Evolutionary conservation across 768 basidiomycete genomes (phyloP).

Genomic region (Amanita thiersii): DNA sequence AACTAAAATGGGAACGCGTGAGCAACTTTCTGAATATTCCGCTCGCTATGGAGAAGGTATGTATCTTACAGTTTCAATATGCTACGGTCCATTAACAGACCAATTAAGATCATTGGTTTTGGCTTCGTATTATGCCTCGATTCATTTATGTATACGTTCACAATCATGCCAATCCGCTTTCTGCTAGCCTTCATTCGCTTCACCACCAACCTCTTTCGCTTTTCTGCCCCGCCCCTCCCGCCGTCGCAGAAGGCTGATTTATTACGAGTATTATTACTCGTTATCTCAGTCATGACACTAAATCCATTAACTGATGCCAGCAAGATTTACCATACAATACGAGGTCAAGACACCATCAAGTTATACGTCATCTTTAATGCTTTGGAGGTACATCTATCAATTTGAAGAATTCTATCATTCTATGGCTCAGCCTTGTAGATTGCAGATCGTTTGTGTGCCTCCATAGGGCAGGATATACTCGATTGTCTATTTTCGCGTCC

Average conservation of each 20-base stretch:
- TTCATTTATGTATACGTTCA: constrained; percentile 96
- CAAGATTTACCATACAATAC: constrained; percentile 96
- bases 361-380: constrained; percentile 99
- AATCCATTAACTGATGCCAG: constrained; percentile 87
- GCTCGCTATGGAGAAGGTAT: constrained; percentile 88
- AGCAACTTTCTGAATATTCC: constrained; percentile 94
- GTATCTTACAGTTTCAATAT: background rate
- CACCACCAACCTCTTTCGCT: constrained; percentile 38
- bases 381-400: constrained; percentile 62
- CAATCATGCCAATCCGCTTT: constrained; percentile 90
- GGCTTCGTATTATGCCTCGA: constrained; percentile 93
- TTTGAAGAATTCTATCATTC: background rate
- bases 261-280: constrained; percentile 69
- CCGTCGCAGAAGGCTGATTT: constrained; percentile 92
- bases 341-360: constrained; percentile 98
- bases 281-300: constrained; percentile 66
- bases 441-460: constrained; percentile 87
- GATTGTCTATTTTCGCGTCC: constrained; percentile 95
- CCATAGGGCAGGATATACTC: constrained; percentile 95
- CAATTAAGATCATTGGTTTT: constrained; percentile 73
- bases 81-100: constrained; percentile 7
- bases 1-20: constrained; percentile 92
- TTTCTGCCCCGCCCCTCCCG: constrained; percentile 52
- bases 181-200: constrained; percentile 54
- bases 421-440: constrained; percentile 47